These are phyloP conservation scores for Hydnomerulius pinastri DNA, from an alignment of 768 basidiomycete species.

Conservation along the genomic window DNA sequence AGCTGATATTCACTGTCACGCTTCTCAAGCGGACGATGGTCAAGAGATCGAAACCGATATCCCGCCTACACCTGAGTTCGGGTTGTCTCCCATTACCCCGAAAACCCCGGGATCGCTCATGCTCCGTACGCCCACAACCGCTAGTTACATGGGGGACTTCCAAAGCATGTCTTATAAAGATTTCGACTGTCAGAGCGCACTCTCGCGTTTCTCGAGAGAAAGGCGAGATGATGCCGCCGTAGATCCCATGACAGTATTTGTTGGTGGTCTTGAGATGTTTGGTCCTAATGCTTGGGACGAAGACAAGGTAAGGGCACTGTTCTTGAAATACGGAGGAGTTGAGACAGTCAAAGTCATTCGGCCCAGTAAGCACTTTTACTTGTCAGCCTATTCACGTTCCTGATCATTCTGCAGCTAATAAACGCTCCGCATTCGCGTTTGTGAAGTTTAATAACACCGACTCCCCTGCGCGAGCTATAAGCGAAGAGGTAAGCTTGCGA, in stretches of 20 bases:
- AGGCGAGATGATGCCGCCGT: constrained; percentile 41
- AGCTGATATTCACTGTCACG: constrained; percentile 18
- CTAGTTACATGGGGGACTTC: constrained; percentile 36
- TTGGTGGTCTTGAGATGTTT: constrained; percentile 71
- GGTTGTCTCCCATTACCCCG: constrained; percentile 50
- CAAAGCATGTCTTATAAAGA: constrained; percentile 29
- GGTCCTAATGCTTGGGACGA: constrained; percentile 72
- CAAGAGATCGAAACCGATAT: constrained; percentile 41
- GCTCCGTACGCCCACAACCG: constrained; percentile 50
- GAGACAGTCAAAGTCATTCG: constrained; percentile 65
- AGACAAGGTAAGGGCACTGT: constrained; percentile 55
- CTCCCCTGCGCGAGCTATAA: constrained; percentile 65
- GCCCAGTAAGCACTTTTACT: constrained; percentile 50
- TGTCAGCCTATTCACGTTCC: background rate
- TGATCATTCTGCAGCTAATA: constrained; percentile 46
- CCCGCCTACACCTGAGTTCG: constrained; percentile 47
- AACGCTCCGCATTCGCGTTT: constrained; percentile 76
- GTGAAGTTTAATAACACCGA: constrained; percentile 68
- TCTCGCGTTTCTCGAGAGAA: constrained; percentile 23
- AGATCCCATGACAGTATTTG: constrained; percentile 73
- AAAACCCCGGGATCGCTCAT: constrained; percentile 50
- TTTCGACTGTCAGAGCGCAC: constrained; percentile 21
- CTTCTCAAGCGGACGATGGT: constrained; percentile 22
- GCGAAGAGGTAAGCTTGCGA: constrained; percentile 52
- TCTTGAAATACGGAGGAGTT: constrained; percentile 64